A percentile compares a stretch with the other conserved stretches of the same genome.
Evolutionary conservation across 805 yeast species (phyloP).

Genomic region (Kazachstania martiniae): DNA sequence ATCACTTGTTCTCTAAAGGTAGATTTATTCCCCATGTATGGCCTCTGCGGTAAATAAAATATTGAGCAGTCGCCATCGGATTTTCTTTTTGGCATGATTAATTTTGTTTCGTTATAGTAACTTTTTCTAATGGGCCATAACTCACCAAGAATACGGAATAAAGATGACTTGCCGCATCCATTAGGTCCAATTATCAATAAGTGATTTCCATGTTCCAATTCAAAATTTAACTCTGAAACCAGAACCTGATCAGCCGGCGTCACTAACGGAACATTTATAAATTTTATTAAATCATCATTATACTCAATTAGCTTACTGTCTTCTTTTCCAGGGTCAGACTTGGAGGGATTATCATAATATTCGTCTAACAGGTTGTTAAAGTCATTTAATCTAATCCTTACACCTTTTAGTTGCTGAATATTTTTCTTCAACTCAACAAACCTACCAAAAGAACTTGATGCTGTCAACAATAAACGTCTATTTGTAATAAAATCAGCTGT

Average conservation of each 20-base stretch:
- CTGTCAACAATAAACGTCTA: constrained; percentile 69
- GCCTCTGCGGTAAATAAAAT: constrained; percentile 87
- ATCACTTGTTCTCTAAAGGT: constrained; percentile 80
- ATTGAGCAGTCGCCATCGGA: constrained; percentile 32
- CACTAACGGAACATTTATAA: constrained; percentile 64
- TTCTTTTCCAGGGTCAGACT: constrained; percentile 7
- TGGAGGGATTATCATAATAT: constrained; percentile 7
- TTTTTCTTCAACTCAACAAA: constrained; percentile 77
- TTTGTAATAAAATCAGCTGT: constrained; percentile 86
- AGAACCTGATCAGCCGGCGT: constrained; percentile 78
- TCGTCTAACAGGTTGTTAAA: constrained; percentile 54
- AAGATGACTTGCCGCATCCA: constrained; percentile 91
- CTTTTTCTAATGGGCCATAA: constrained; percentile 73
- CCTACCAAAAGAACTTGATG: constrained; percentile 81
- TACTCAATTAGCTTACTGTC: constrained; percentile 24
- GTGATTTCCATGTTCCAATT: constrained; percentile 73
- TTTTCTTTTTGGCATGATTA: constrained; percentile 23
- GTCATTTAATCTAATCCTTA: constrained; percentile 60
- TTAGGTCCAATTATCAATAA: constrained; percentile 88
- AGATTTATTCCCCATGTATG: constrained; percentile 58
- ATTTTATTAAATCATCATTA: constrained; percentile 53
- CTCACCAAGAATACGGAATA: constrained; percentile 85
- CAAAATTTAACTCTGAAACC: constrained; percentile 54
- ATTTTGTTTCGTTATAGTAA: constrained; percentile 40
- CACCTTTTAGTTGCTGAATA: constrained; percentile 74